Evolutionary conservation across 306 rosid genomes (phyloP).

Genomic region (Dryas drummondii): DNA sequence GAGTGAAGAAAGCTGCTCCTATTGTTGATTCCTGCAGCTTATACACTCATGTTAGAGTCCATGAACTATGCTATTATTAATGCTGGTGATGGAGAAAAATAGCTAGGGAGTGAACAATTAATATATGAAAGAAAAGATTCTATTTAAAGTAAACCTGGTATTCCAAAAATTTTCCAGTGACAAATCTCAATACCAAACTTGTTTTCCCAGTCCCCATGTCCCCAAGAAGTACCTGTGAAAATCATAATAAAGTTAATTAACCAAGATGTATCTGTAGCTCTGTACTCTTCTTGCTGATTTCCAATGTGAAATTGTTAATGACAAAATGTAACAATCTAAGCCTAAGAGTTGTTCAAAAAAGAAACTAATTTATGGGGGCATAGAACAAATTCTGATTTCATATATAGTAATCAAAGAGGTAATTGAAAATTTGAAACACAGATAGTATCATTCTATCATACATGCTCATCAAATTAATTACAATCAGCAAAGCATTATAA

Average conservation of each 20-base stretch:
- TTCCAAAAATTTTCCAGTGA: constrained; percentile 79
- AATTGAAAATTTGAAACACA: no score
- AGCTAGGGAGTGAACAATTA: not conserved
- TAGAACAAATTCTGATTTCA: not conserved
- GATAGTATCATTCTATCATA: not conserved
- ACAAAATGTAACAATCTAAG: not conserved
- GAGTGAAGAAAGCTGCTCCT: constrained; percentile 91
- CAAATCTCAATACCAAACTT: constrained; percentile 82
- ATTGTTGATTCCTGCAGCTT: constrained; percentile 77
- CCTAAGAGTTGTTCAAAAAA: not conserved
- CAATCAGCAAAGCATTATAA: not conserved
- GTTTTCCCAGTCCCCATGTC: constrained; percentile 94
- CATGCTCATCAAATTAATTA: not conserved
- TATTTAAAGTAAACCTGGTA: constrained; percentile 54
- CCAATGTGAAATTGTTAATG: not conserved
- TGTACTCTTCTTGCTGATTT: not conserved
- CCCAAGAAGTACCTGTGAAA: constrained; percentile 74
- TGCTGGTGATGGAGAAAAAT: not conserved
- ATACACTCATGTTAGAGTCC: not conserved
- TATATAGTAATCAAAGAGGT: not conserved
- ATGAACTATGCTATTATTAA: not conserved
- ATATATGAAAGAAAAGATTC: not conserved
- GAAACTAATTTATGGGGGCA: not conserved
- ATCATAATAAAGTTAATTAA: not conserved
- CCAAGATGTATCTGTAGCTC: not conserved